These are phyloP conservation scores for Aureobasidium sp. DNA, from an alignment of 2,329 filamentous ascomycete genomes.

Conservation along the genomic window DNA sequence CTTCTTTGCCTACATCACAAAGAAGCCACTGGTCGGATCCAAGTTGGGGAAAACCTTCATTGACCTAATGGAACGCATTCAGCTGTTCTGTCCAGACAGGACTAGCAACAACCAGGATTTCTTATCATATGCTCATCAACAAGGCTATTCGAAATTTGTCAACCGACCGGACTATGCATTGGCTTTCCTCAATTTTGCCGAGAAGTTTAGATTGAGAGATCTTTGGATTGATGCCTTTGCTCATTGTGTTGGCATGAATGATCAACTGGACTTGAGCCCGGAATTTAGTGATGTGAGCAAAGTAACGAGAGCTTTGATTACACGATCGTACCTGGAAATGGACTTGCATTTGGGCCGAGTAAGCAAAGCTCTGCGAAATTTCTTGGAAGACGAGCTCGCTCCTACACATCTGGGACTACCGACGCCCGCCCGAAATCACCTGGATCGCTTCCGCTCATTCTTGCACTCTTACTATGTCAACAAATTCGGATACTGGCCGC, in stretches of 20 bases:
- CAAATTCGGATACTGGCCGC: constrained; percentile 66
- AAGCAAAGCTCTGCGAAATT: constrained; percentile 52
- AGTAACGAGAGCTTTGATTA: constrained; percentile 57
- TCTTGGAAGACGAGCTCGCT: constrained; percentile 64
- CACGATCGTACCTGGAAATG: constrained; percentile 55
- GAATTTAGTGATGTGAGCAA: constrained; percentile 49
- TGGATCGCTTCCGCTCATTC: constrained; percentile 65
- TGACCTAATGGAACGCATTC: constrained; percentile 56
- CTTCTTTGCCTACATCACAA: constrained; percentile 63
- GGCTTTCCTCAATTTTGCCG: constrained; percentile 59
- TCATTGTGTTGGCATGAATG: constrained; percentile 72
- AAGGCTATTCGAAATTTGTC: constrained; percentile 61
- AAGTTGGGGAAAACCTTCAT: constrained; percentile 58
- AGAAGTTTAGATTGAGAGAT: constrained; percentile 54
- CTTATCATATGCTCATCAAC: constrained; percentile 53
- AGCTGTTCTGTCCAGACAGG: constrained; percentile 24
- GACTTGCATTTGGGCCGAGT: constrained; percentile 53
- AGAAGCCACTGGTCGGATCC: constrained; percentile 58
- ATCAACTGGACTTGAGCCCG: constrained; percentile 46
- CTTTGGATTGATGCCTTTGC: constrained; percentile 66
- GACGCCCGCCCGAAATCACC: constrained; percentile 52
- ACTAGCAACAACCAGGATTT: constrained; percentile 17
- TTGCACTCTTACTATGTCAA: constrained; percentile 58
- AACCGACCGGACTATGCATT: constrained; percentile 60
- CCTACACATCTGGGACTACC: constrained; percentile 58